Conservation (phyloP, 805 yeast species). For the Saccharomycopsis sp. region DNA sequence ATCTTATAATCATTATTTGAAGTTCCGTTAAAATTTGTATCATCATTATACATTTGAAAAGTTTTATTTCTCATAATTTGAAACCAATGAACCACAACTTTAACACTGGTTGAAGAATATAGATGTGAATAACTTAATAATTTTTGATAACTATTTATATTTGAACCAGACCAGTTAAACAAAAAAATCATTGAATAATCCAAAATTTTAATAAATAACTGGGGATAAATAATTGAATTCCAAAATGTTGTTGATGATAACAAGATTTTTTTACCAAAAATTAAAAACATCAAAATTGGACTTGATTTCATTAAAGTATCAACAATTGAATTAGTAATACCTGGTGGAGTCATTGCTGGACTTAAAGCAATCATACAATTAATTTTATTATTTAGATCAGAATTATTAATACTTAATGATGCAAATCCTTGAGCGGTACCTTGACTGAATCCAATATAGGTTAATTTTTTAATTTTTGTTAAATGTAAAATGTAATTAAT, state of each 20-base stretch:
- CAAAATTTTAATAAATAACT: conserved; percentile 58
- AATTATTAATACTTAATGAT: conserved; percentile 54
- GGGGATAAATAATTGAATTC: conserved; percentile 65
- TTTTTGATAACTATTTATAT: conserved; percentile 68
- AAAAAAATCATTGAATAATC: conserved; percentile 58
- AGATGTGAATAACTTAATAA: conserved; percentile 74
- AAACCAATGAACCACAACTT: conserved; percentile 93
- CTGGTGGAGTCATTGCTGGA: conserved; percentile 91
- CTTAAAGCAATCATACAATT: conserved; percentile 67
- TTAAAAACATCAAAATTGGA: conserved; percentile 56
- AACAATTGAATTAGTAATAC: conserved; percentile 64
- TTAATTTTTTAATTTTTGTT: conserved; percentile 34
- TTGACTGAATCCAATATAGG: conserved; percentile 84
- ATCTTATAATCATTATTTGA: conserved; percentile 31
- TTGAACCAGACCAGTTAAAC: conserved; percentile 70
- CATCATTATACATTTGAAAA: conserved; percentile 86
- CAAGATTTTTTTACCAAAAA: conserved; percentile 67
- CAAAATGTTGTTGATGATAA: conserved; percentile 72
- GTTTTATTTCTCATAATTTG: conserved; percentile 69
- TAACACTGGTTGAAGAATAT: conserved; percentile 86
- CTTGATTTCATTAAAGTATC: conserved; percentile 68
- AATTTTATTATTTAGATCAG: conserved; percentile 35
- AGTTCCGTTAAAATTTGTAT: conserved; percentile 23
- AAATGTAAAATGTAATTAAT: conserved; percentile 57
- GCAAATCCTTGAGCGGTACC: conserved; percentile 94